Percentiles rank a stretch among this genome's conserved stretches.
Evolutionary conservation across 108 stramenopile species (phyloP).

Genomic region (Tribonema minus): DNA sequence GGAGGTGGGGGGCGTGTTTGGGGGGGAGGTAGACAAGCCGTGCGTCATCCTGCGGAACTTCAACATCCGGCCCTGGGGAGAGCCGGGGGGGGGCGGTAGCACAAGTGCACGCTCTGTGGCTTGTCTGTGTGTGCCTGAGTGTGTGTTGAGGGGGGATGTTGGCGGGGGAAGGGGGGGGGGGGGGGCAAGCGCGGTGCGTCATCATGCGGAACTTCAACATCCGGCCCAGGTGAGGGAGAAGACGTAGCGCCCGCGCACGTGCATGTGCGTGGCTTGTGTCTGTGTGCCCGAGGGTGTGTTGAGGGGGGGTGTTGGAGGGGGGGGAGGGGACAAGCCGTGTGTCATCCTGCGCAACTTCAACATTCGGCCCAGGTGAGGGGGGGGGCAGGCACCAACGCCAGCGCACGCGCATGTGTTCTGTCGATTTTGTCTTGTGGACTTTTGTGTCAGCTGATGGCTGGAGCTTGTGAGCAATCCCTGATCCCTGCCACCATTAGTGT

Average conservation of each 20-base stretch:
- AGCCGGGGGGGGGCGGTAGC: neutral
- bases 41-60: slow-evolving; percentile 18
- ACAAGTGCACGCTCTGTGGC: too few relatives aligned
- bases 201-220: slow-evolving; percentile 34
- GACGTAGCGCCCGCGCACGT: neutral
- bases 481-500: too few relatives aligned
- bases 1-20: neutral
- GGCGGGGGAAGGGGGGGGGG: too few relatives aligned
- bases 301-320: neutral
- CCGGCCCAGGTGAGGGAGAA: neutral
- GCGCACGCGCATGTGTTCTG: too few relatives aligned
- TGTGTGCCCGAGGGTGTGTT: neutral
- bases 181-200: too few relatives aligned
- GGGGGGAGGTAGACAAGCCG: too few relatives aligned
- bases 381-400: neutral
- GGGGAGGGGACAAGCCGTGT: too few relatives aligned
- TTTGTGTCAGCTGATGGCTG: too few relatives aligned
- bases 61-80: slow-evolving; percentile 15
- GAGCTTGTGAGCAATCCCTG: too few relatives aligned
- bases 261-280: neutral
- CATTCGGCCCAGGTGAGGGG: slow-evolving; percentile 8
- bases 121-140: neutral
- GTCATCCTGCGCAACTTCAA: slow-evolving; percentile 20
- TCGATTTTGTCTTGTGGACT: too few relatives aligned
- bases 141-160: too few relatives aligned